Evolutionary conservation across 2,329 filamentous ascomycete genomes (phyloP).

Genomic region (Basipetospora sp.): DNA sequence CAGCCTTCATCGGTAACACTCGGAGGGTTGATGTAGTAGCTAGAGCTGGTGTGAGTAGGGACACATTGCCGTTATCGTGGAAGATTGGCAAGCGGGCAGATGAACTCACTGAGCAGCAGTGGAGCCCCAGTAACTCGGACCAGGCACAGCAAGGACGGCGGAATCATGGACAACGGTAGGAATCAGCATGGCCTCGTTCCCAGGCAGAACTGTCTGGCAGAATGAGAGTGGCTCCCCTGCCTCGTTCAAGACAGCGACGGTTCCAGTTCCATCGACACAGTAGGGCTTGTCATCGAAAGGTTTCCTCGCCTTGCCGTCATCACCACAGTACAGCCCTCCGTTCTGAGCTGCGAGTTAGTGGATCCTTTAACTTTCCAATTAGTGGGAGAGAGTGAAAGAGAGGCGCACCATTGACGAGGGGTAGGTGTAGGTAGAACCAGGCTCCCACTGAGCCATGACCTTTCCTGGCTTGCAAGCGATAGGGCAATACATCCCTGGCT

Average conservation of each 20-base stretch:
- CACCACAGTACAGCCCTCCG: slow-evolving; percentile 59
- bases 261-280: slow-evolving; percentile 54
- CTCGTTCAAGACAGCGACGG: slow-evolving; percentile 53
- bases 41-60: slow-evolving; percentile 15
- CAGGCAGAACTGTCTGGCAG: slow-evolving; percentile 67
- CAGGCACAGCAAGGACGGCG: slow-evolving; percentile 50
- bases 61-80: too few relatives aligned
- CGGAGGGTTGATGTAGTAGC: slow-evolving; percentile 66
- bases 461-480: slow-evolving; percentile 63
- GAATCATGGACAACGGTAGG: slow-evolving; percentile 52
- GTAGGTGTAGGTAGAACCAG: slow-evolving; percentile 51
- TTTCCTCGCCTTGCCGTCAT: slow-evolving; percentile 49
- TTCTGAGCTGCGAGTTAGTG: slow-evolving; percentile 32
- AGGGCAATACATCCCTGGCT: slow-evolving; percentile 55
- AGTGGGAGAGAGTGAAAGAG: not conserved
- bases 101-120: slow-evolving; percentile 58
- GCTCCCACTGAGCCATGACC: slow-evolving; percentile 68
- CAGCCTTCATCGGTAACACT: slow-evolving; percentile 51
- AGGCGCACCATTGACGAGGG: slow-evolving; percentile 55
- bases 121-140: slow-evolving; percentile 51
- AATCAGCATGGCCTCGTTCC: slow-evolving; percentile 71
- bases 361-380: not conserved
- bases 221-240: slow-evolving; percentile 49
- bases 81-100: too few relatives aligned
- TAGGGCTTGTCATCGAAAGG: slow-evolving; percentile 54